Conservation (phyloP, 805 yeast genomes). For the Lipomyces starkeyi region DNA sequence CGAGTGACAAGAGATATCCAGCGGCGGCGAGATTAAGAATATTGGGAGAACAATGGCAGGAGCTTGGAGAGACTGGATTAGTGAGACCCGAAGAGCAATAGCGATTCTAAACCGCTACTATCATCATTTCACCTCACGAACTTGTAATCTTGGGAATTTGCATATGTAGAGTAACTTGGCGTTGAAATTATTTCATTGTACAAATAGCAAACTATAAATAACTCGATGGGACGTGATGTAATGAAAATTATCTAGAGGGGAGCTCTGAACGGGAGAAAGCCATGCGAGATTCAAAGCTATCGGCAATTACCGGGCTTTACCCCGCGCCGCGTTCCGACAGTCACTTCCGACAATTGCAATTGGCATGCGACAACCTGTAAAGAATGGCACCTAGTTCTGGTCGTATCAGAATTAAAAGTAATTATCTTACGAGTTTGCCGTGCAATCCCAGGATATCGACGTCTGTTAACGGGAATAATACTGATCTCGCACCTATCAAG, state of each 20-base stretch:
- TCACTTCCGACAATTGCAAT: too few species aligned
- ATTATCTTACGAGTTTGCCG: too few species aligned
- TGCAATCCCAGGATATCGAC: too few species aligned
- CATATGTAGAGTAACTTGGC: background rate
- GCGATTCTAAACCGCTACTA: background rate
- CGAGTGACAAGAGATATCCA: conserved; percentile 61
- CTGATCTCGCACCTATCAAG: too few species aligned
- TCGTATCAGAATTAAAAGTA: too few species aligned
- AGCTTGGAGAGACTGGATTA: conserved; percentile 54
- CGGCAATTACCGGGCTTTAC: too few species aligned
- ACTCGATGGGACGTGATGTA: background rate
- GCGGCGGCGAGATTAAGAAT: conserved; percentile 80
- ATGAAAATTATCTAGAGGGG: background rate
- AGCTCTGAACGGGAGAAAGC: too few species aligned
- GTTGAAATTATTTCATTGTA: background rate
- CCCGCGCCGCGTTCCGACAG: too few species aligned
- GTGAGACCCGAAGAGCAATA: conserved; percentile 53
- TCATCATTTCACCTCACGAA: background rate
- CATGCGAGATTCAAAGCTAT: too few species aligned
- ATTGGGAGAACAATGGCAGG: conserved; percentile 79
- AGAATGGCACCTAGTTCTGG: too few species aligned
- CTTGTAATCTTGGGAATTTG: background rate
- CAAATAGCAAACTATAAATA: background rate
- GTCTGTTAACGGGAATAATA: too few species aligned
- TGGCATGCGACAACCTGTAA: too few species aligned